Base-by-base conservation (phyloP, 352 stramenopile species). In the Globisporangium nodosum region DNA sequence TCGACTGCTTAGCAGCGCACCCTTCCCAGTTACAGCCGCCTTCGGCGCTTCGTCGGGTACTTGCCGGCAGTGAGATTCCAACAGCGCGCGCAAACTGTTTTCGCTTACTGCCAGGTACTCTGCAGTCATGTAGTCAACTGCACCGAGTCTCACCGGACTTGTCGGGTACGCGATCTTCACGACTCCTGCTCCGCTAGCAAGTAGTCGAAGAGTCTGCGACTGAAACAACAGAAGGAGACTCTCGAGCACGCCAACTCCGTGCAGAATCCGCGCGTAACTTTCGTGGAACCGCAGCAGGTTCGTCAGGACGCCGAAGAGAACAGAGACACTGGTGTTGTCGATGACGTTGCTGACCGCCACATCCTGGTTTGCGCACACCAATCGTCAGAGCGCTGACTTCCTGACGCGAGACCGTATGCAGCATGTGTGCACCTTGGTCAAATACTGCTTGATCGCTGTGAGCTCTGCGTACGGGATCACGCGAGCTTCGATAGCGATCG, bases 1-100 rank as follows among this genome's bases (percentile, higher is more conserved):
- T 3, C 68, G 54, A 24, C 27, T 49, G 15, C 69, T 61, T n/a
- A 46, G 13, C 24, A 21, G 43, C 43, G 43, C 43, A 27, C 43
- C 5, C 18, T 27, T 20, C 16, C 18, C 5, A 18, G 42, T 8
- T 3, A 47, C 16, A 21, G 47, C 55, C 11, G 49, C 58, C 18
- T 51, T 9, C 12, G 48, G 16, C n/a, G 37, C 33, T 11, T 31
- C 33, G 16, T 31, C 21, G 7, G 13, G 40, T 16, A 52, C 74
- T 64, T 81, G 76, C n/a, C 70, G 65, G 43, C 77, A 87, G 63
- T 87, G 77, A 3, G 74, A 81, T n/a, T 65, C 68, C 31, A 87
- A 45, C n/a, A 75, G 60, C 30, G 61, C 55, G 39, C 78, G 42
- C 18, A 87, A 65, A 42, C 54, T 64, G 27, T 65, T 65, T 52